phyloP scores from a whole-genome alignment of 768 basidiomycete species.

The Tulasnella sp. region DNA sequence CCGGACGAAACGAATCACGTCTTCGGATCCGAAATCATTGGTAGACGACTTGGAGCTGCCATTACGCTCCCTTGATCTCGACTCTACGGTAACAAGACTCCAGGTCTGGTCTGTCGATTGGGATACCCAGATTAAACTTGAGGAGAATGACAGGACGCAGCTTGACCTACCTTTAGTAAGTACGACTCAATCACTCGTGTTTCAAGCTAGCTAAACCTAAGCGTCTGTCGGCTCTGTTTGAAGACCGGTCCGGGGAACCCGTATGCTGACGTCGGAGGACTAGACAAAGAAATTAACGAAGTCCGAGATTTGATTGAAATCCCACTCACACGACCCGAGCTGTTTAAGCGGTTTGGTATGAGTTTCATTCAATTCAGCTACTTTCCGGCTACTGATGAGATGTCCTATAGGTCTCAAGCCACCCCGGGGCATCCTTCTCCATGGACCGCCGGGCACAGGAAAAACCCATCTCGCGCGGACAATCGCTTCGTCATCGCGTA shows the following conservation, averaged over 20 bases:
- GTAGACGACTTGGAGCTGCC: slow-evolving; percentile 24
- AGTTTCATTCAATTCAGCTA: slow-evolving; percentile 11
- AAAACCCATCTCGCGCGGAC: slow-evolving; percentile 95
- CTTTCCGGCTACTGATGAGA: background rate
- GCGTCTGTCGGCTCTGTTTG: slow-evolving; percentile 26
- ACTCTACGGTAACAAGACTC: slow-evolving; percentile 34
- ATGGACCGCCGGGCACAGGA: slow-evolving; percentile 95
- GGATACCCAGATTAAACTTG: slow-evolving; percentile 42
- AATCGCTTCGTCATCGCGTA: slow-evolving; percentile 56
- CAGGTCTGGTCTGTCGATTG: slow-evolving; percentile 54
- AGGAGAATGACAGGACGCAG: slow-evolving; percentile 24
- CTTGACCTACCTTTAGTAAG: slow-evolving; percentile 23
- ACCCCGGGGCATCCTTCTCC: slow-evolving; percentile 86
- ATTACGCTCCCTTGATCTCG: slow-evolving; percentile 30
- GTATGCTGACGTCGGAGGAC: slow-evolving; percentile 80
- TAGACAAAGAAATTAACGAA: slow-evolving; percentile 74
- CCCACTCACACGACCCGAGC: slow-evolving; percentile 68
- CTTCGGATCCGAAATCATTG: background rate
- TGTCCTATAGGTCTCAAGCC: slow-evolving; percentile 63
- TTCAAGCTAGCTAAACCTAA: slow-evolving; percentile 30
- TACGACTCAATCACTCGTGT: slow-evolving; percentile 24
- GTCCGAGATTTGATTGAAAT: slow-evolving; percentile 80
- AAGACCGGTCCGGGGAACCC: background rate
- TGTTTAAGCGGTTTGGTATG: slow-evolving; percentile 66
- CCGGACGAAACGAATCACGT: slow-evolving; percentile 30